Conservation (phyloP, 1,284 basidiomycete genomes). For the Peniophora sp. region DNA sequence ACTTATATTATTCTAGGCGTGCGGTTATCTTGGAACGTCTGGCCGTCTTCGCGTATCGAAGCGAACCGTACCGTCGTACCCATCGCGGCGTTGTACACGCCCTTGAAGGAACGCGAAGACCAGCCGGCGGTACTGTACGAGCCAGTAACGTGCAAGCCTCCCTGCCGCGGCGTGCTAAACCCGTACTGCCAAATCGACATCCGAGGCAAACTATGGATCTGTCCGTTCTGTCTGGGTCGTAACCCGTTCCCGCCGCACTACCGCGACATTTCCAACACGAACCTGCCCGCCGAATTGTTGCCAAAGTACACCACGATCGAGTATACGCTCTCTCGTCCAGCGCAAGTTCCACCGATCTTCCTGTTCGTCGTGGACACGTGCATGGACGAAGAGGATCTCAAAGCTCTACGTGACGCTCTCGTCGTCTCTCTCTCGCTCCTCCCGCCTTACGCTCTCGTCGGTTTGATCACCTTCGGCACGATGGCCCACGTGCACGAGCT, state of each 20-base stretch:
- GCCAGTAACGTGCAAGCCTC: slow-evolving; percentile 96
- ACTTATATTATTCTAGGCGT: slow-evolving; percentile 53
- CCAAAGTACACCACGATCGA: slow-evolving; percentile 99
- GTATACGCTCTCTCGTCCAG: slow-evolving; percentile 90
- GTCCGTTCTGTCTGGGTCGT: slow-evolving; percentile 94
- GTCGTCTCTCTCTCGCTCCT: slow-evolving; percentile 91
- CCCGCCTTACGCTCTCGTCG: slow-evolving; percentile 91
- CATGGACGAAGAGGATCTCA: slow-evolving; percentile 92
- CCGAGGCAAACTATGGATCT: slow-evolving; percentile 98
- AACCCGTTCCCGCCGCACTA: slow-evolving; percentile 99
- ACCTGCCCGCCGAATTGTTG: slow-evolving; percentile 90
- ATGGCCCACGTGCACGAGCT: slow-evolving; percentile 99
- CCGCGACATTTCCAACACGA: slow-evolving; percentile 97
- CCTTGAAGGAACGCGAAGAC: slow-evolving; percentile 91
- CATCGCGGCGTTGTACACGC: slow-evolving; percentile 96
- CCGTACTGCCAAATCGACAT: slow-evolving; percentile 99
- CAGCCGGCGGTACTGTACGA: slow-evolving; percentile 96
- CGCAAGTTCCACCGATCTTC: slow-evolving; percentile 92
- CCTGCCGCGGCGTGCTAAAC: slow-evolving; percentile 95
- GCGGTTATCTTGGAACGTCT: slow-evolving; percentile 95
- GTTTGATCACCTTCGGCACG: slow-evolving; percentile 93
- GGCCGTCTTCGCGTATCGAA: slow-evolving; percentile 96
- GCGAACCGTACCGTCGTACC: slow-evolving; percentile 97
- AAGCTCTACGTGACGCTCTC: slow-evolving; percentile 83
- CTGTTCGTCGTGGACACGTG: slow-evolving; percentile 98